Evolutionary conservation across 305 asterid genomes (phyloP), one percentile per base, ranked within the genome.

Genomic region (Withania somnifera): DNA sequence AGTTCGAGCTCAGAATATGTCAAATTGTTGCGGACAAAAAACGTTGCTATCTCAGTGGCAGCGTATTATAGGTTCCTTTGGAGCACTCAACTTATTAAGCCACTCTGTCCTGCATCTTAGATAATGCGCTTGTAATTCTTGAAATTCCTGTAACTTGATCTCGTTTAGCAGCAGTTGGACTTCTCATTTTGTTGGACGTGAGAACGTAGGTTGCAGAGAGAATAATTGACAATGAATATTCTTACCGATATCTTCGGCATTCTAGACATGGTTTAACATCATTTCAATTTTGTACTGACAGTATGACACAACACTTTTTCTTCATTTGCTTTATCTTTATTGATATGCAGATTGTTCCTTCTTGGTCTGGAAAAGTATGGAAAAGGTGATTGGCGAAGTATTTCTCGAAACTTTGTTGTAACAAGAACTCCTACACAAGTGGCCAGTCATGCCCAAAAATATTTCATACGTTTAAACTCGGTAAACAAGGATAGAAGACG

Each of bases 401-500:
- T 94, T 69, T 94, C 98, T 0, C 80, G 98, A 3, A 92, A 95
- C 86, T 93, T 88, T 77, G 98, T 95, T 58, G 95, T 95, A 88
- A 92, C 98, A 3, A 87, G 98, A 71, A 95, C 97, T 5, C 98
- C 98, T 17, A 93, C 98, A 0, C 98, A 94, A 87, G 97, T 94
- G 56, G 98, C 98, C 4, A 94, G 97, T 86, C 98, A 94, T 56
- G 97, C 98, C 6, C 98, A 94, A 61, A 94, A 94, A 84, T 95
- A 91, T 82, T 95, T 93, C 88, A 93, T 95, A 28, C 93, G 97
- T 66, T 84, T 93, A 82, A 93, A 93, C 89, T 93, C 98, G 1
- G 90, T 93, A 94, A 95, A 95, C 92, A 95, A 93, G 84, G 97
- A 95, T 58, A 82, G 97, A 54, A 84, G 98, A 77, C 91, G 98